Percentiles rank a stretch among this genome's conserved stretches.
Conservation (phyloP, 306 rosid genomes). For the Bauhinia variegata region DNA sequence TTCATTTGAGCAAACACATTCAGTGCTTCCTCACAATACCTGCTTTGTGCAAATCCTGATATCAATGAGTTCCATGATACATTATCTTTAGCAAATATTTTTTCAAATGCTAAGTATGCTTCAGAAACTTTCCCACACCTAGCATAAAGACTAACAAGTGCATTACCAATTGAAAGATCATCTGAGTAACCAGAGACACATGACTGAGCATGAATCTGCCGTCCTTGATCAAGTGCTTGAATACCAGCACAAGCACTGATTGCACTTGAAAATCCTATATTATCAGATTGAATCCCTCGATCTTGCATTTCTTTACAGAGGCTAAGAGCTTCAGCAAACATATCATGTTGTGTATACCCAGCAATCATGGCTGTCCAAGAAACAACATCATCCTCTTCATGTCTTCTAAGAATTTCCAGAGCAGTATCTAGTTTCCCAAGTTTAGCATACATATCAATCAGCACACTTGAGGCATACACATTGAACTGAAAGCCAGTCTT, state of each 20-base stretch:
- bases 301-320: conserved; percentile 74
- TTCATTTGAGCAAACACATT: conserved; percentile 63
- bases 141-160: conserved; percentile 83
- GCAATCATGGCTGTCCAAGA: conserved; percentile 95
- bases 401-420: conserved; percentile 58
- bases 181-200: conserved; percentile 66
- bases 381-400: conserved; percentile 66
- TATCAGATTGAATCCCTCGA: conserved; percentile 69
- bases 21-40: conserved; percentile 77
- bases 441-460: conserved; percentile 89
- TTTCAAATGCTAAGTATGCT: conserved; percentile 67
- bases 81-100: conserved; percentile 61
- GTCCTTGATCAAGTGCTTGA: conserved; percentile 75
- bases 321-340: conserved; percentile 65
- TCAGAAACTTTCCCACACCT: conserved; percentile 71
- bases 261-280: conserved; percentile 84
- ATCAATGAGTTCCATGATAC: conserved; percentile 82
- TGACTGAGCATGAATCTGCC: conserved; percentile 80
- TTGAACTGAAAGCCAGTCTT: conserved; percentile 86
- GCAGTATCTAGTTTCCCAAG: conserved; percentile 71
- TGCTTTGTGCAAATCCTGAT: conserved; percentile 85
- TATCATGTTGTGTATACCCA: conserved; percentile 75
- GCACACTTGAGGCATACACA: conserved; percentile 79
- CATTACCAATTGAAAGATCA: conserved; percentile 77
- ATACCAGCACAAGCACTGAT: conserved; percentile 82